These are phyloP conservation scores for Coemansia sp. DNA, from an alignment of 192 early-diverging fungal species.

Conservation along the genomic window DNA sequence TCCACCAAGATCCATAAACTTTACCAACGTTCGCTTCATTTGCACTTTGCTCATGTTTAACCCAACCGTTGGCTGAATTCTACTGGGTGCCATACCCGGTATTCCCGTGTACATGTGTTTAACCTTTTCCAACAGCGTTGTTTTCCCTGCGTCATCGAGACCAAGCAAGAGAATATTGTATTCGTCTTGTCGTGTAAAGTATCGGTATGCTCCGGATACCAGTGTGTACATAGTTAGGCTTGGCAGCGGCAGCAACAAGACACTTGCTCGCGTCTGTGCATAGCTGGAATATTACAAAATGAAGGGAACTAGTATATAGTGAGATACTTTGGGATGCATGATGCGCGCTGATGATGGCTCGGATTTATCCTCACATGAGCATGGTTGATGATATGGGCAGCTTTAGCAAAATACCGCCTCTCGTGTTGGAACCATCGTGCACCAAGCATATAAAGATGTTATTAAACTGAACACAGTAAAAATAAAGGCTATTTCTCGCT, in stretches of 20 bases:
- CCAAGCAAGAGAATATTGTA: conserved; percentile 95
- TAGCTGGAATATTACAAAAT: neutral
- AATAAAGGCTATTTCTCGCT: too few relatives aligned
- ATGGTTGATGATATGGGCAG: too few relatives aligned
- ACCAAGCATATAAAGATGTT: too few relatives aligned
- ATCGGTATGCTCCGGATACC: conserved; percentile 82
- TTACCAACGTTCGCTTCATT: conserved; percentile 44
- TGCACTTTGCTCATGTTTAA: conserved; percentile 70
- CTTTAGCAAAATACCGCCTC: too few relatives aligned
- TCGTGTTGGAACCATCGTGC: too few relatives aligned
- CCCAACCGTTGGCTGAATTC: conserved; percentile 90
- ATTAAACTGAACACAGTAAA: too few relatives aligned
- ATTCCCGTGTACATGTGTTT: conserved; percentile 75
- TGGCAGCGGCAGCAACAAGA: neutral
- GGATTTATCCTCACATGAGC: too few relatives aligned
- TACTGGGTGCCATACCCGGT: conserved; percentile 75
- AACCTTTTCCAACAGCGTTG: conserved; percentile 88
- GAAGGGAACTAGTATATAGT: neutral
- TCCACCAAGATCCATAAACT: conserved; percentile 95
- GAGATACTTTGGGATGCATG: too few relatives aligned
- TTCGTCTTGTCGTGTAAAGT: conserved; percentile 84
- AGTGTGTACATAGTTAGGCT: conserved; percentile 80
- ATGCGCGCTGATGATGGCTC: too few relatives aligned
- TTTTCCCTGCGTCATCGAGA: conserved; percentile 97
- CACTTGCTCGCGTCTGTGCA: neutral